phyloP scores from a whole-genome alignment of 2,329 filamentous ascomycete species.

The Kalmusia sp. region DNA sequence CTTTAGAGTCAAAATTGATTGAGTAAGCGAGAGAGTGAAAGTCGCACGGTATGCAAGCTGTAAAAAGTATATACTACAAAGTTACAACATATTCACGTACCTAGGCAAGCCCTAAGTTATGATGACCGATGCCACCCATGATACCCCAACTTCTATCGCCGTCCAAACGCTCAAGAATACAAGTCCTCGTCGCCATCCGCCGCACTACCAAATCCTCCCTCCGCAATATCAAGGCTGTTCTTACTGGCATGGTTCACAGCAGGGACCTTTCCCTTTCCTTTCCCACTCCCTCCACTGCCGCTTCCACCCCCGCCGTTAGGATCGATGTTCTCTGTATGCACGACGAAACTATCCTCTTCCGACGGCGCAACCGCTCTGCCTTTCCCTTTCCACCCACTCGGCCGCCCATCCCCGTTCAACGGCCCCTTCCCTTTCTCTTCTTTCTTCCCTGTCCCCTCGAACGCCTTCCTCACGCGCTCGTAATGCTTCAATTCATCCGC shows the following conservation, averaged over 20 bases:
- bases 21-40: too few species aligned
- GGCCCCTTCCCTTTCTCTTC: constrained; percentile 47
- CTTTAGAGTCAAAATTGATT: too few species aligned
- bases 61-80: too few species aligned
- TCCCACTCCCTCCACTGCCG: constrained; percentile 20
- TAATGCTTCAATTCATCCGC: constrained; percentile 92
- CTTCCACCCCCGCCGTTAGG: constrained; percentile 30
- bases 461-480: constrained; percentile 79
- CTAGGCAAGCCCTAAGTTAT: too few species aligned
- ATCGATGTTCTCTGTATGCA: constrained; percentile 49
- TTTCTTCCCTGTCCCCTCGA: constrained; percentile 71
- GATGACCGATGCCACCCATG: too few species aligned
- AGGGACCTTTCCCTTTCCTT: constrained; percentile 46
- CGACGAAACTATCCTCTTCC: constrained; percentile 51
- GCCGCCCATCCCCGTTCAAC: background rate
- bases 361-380: constrained; percentile 30
- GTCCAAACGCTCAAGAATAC: constrained; percentile 50
- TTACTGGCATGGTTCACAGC: constrained; percentile 39
- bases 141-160: too few species aligned
- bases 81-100: too few species aligned
- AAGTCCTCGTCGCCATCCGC: constrained; percentile 50
- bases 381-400: constrained; percentile 29
- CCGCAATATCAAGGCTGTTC: constrained; percentile 43
- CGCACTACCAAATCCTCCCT: constrained; percentile 48
- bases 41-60: too few species aligned